phyloP scores from a whole-genome alignment of 1,139 yeast species.

The Debaryomyces udenii region DNA sequence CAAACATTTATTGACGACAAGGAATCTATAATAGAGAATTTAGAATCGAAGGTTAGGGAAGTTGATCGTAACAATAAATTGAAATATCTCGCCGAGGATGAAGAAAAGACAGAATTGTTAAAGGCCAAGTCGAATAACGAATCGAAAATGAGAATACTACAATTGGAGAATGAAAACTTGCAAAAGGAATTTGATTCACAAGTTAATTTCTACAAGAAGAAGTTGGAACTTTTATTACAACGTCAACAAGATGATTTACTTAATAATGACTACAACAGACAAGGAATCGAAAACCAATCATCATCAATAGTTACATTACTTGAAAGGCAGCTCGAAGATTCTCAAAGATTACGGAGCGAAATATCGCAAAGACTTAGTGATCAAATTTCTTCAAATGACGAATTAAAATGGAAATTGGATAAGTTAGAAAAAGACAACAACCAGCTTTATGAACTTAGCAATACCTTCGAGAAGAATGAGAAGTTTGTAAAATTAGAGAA shows the following conservation, averaged over 20 bases:
- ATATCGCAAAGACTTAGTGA: constrained; percentile 25
- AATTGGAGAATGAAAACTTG: constrained; percentile 38
- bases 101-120: constrained; percentile 35
- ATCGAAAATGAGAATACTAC: constrained; percentile 35
- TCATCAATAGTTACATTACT: constrained; percentile 30
- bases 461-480: constrained; percentile 20
- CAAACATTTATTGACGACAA: constrained; percentile 26
- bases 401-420: constrained; percentile 15
- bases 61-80: constrained; percentile 26
- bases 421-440: constrained; percentile 17
- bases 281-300: constrained; percentile 8
- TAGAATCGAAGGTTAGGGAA: constrained; percentile 30
- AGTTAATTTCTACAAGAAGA: constrained; percentile 28
- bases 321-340: constrained; percentile 39
- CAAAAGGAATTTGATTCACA: constrained; percentile 37
- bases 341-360: constrained; percentile 27
- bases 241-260: constrained; percentile 11
- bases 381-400: constrained; percentile 17
- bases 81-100: constrained; percentile 28
- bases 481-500: constrained; percentile 24
- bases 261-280: constrained; percentile 2
- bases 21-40: constrained; percentile 34
- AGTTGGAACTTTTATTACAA: constrained; percentile 19
- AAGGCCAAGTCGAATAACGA: constrained; percentile 36
- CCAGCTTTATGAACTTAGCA: constrained; percentile 16